Conservation (phyloP, 2,329 filamentous ascomycete species). For the Colletotrichum tabaci region DNA sequence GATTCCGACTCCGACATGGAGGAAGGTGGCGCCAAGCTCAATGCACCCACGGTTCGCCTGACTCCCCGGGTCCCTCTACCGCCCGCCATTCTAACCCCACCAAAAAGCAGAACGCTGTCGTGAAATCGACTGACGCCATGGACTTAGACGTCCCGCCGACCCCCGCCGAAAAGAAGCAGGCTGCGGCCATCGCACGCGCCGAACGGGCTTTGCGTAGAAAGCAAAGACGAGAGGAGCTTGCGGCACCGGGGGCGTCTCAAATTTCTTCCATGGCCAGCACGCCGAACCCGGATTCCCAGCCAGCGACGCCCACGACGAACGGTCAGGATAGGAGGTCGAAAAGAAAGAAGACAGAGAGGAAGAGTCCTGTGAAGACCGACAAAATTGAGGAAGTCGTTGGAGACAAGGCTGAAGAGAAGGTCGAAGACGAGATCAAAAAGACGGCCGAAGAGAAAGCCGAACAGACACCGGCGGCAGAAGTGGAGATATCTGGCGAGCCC, state of each 20-base stretch:
- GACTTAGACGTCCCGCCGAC: constrained; percentile 33
- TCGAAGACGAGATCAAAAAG: neutral
- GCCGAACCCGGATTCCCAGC: constrained; percentile 31
- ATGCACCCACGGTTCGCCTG: constrained; percentile 30
- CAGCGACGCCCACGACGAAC: constrained; percentile 31
- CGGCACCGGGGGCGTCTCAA: constrained; percentile 8
- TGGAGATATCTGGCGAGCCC: constrained; percentile 21
- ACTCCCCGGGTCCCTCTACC: constrained; percentile 4
- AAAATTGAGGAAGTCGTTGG: neutral
- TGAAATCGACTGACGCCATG: constrained; percentile 29
- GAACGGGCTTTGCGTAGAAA: constrained; percentile 38
- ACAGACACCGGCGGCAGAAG: constrained; percentile 15
- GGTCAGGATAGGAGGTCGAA: constrained; percentile 35
- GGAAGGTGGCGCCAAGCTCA: constrained; percentile 36
- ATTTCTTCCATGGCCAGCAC: constrained; percentile 33
- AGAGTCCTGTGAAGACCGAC: constrained; percentile 20
- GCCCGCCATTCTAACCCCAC: constrained; percentile 23
- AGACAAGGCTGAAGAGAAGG: constrained; percentile 5
- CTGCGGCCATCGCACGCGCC: constrained; percentile 32
- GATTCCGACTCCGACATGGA: constrained; percentile 35
- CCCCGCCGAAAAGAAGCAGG: constrained; percentile 30
- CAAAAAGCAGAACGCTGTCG: constrained; percentile 13
- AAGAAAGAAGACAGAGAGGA: constrained; percentile 39
- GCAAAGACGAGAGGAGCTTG: constrained; percentile 32
- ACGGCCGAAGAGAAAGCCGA: too few species aligned